Evolutionary conservation across 1,284 basidiomycete genomes (phyloP).

Genomic region (Moniliophthora roreri): DNA sequence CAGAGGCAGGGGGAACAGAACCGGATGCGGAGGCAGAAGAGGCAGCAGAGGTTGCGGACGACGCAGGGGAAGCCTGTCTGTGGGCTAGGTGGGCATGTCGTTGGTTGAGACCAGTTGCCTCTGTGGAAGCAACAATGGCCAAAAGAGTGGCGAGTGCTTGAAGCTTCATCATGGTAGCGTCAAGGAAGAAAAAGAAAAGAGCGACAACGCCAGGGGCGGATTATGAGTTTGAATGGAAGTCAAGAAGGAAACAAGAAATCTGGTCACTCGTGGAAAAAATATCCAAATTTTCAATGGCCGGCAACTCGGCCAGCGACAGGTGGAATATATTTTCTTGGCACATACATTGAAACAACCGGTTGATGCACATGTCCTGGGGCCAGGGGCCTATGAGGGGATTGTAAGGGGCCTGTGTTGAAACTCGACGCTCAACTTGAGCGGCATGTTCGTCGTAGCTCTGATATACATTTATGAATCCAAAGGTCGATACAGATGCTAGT

Average conservation of each 20-base stretch:
- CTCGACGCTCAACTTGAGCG: too few relatives aligned
- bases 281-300: background rate
- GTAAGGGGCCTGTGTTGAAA: too few relatives aligned
- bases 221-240: constrained; percentile 6
- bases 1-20: constrained; percentile 18
- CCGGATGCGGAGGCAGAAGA: constrained; percentile 18
- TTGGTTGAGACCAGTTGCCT: constrained; percentile 25
- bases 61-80: constrained; percentile 24
- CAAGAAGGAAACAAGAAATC: background rate
- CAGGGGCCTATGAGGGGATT: too few relatives aligned
- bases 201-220: constrained; percentile 15
- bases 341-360: too few relatives aligned
- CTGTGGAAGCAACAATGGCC: constrained; percentile 32
- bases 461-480: constrained; percentile 1
- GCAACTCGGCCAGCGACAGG: background rate
- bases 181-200: constrained; percentile 15
- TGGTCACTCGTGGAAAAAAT: background rate
- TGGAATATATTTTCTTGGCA: too few relatives aligned
- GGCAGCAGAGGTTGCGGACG: constrained; percentile 17
- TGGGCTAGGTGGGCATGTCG: constrained; percentile 17
- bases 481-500: constrained; percentile 18
- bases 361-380: too few relatives aligned
- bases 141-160: constrained; percentile 44
- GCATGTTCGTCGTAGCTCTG: too few relatives aligned
- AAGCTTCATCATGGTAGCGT: constrained; percentile 39